Base-by-base conservation (phyloP, 2,329 filamentous ascomycete genomes). In the Penicillium sp. region DNA sequence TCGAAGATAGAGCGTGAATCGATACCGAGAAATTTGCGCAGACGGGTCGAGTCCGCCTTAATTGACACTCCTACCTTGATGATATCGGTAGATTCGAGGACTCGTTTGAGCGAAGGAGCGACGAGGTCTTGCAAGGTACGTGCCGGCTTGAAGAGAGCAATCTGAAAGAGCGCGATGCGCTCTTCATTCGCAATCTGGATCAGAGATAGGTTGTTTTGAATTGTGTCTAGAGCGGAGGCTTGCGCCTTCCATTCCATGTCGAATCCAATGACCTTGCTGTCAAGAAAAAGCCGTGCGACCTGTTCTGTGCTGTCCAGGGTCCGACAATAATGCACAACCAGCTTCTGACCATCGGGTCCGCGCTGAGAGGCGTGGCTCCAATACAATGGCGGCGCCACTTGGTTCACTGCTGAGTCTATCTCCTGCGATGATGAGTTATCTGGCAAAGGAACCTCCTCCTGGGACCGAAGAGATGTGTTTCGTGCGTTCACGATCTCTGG, bases 181-280 rank as follows among this genome's bases (percentile, higher is more conserved):
- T 83, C 79, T 29, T 86, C 78, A 44, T 81, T 86, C 1, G 90
- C 87, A 15, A 96, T 64, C 63, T 96, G 91, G 29, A 96, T 83
- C 25, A 96, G 66, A 0, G 86, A 90, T 5, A 94, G 78, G 45
- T 89, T 87, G 36, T 76, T 72, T 49, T 85, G 83, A 3, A 81
- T 67, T 3, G 74, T 71, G 2, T 73, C 61, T 6, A 49, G 54
- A 14, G 61, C 71, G 4, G 59, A 68, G 0, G 79, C 73, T 4
- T 76, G 69, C 1, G 71, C 50, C 36, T 80, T 74, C 90, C 91
- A 96, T 68, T 96, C 91, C 47, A 96, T 75, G 57, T 96, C 90
- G 46, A 96, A 88, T 0, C 90, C 90, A n/a, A 96, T 62, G 2
- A 94, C 66, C 26, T 79, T 72, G 56, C 93, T 80, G 17, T 76